A percentile compares a stretch with the other conserved stretches of the same genome.
Evolutionary conservation across 768 basidiomycete genomes (phyloP).

Genomic region (Suillus sp.): DNA sequence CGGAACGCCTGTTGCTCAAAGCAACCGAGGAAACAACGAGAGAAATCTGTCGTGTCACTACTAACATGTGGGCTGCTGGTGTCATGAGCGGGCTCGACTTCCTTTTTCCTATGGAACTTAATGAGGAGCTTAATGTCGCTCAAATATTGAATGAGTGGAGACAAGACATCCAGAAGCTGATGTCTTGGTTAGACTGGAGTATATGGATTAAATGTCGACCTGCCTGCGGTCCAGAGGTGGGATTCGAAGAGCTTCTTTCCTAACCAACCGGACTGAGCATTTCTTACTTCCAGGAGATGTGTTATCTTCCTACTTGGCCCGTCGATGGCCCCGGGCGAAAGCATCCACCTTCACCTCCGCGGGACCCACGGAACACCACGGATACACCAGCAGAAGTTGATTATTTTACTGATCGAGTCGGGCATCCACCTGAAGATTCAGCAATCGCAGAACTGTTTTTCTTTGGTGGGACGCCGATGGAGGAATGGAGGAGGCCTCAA

Average conservation of each 20-base stretch:
- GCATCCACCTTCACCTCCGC: neutral
- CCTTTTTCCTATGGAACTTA: neutral
- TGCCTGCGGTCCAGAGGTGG: conserved; percentile 21
- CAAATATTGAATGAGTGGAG: conserved; percentile 17
- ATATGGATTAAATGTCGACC: conserved; percentile 27
- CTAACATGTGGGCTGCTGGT: conserved; percentile 23
- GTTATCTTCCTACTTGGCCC: conserved; percentile 32
- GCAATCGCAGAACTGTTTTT: neutral
- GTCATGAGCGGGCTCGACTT: conserved; percentile 17
- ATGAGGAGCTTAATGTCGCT: neutral
- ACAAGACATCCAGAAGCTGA: conserved; percentile 14
- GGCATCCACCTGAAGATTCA: neutral
- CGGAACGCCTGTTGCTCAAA: conserved; percentile 16
- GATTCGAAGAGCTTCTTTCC: neutral
- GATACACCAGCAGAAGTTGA: neutral
- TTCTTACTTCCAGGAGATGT: conserved; percentile 23
- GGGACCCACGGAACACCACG: too few species aligned
- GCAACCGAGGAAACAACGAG: conserved; percentile 18
- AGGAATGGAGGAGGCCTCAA: conserved; percentile 27
- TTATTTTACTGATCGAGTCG: neutral
- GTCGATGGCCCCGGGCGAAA: neutral
- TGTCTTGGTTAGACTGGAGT: conserved; percentile 27
- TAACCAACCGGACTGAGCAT: neutral
- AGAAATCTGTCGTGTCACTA: conserved; percentile 23
- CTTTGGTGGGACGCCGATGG: neutral